These are phyloP conservation scores for Pythium phragmitis DNA, from an alignment of 352 stramenopile genomes.

Conservation along the genomic window DNA sequence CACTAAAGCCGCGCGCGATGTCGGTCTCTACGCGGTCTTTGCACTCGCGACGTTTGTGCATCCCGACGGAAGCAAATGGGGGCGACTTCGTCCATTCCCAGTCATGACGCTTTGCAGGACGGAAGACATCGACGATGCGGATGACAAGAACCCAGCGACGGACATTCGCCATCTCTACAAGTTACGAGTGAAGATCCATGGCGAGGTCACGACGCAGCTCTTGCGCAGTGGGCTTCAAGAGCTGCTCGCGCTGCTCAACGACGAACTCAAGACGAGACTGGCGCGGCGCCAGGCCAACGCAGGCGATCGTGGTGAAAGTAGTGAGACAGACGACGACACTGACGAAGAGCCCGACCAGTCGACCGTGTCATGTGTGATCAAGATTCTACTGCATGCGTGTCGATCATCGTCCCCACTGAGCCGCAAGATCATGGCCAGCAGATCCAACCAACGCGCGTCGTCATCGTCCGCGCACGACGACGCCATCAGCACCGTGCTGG, in stretches of 20 bases:
- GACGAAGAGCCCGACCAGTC: conserved; percentile 66
- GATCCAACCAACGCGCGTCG: conserved; percentile 12
- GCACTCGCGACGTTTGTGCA: conserved; percentile 72
- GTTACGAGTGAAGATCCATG: conserved; percentile 69
- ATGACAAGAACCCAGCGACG: conserved; percentile 14
- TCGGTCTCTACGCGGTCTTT: conserved; percentile 61
- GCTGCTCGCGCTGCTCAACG: conserved; percentile 46
- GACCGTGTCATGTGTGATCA: conserved; percentile 66
- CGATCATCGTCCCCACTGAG: conserved; percentile 65
- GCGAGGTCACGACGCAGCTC: conserved; percentile 60
- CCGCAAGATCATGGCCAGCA: conserved; percentile 49
- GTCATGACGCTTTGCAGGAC: conserved; percentile 36
- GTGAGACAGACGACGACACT: conserved; percentile 30
- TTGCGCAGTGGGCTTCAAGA: conserved; percentile 46
- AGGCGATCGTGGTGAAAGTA: no score
- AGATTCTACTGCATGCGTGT: conserved; percentile 67
- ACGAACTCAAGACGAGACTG: conserved; percentile 42
- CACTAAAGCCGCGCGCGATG: conserved; percentile 39
- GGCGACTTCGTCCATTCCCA: conserved; percentile 52
- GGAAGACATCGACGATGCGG: neutral
- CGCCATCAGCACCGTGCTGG: conserved; percentile 44
- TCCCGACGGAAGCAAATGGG: conserved; percentile 59
- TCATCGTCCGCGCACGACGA: conserved; percentile 24
- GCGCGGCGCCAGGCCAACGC: conserved; percentile 11
- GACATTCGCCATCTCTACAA: conserved; percentile 57